Conservation (phyloP, 176 grass and related monocot genomes). For the Carex parvula region DNA sequence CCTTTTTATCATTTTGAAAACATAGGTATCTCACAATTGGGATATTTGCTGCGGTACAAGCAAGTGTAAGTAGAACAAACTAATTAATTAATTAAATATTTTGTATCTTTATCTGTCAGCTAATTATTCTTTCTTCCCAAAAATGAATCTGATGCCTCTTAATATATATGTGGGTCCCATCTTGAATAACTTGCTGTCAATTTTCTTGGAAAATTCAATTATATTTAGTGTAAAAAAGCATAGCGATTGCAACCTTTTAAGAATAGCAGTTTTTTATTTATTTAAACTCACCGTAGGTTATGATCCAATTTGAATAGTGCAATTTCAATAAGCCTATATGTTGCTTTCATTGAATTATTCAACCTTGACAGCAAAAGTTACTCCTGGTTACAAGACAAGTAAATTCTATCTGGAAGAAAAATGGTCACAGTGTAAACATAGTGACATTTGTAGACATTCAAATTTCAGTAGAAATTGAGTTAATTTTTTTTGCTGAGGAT, state of each 20-base stretch:
- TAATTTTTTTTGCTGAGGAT: neutral
- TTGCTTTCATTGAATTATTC: neutral
- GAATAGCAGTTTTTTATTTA: neutral
- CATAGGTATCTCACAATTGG: constrained; percentile 79
- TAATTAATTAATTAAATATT: neutral
- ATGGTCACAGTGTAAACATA: neutral
- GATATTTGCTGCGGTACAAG: constrained; percentile 78
- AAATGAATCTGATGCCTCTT: neutral
- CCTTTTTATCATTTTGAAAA: neutral
- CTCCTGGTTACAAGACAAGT: neutral
- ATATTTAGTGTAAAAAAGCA: neutral
- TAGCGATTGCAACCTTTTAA: neutral
- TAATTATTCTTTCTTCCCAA: neutral
- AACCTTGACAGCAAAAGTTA: neutral
- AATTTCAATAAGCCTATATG: neutral
- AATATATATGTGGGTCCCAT: neutral
- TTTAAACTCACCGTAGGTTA: neutral
- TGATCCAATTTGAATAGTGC: neutral
- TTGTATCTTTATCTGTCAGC: neutral
- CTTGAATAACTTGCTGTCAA: neutral
- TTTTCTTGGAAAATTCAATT: neutral
- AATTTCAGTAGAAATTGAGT: neutral
- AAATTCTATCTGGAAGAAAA: neutral
- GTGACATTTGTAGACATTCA: neutral
- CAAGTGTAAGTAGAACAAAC: constrained; percentile 33